Evolutionary conservation across 2,329 filamentous ascomycete genomes (phyloP).

Genomic region (Dryadomyces sulphureus): DNA sequence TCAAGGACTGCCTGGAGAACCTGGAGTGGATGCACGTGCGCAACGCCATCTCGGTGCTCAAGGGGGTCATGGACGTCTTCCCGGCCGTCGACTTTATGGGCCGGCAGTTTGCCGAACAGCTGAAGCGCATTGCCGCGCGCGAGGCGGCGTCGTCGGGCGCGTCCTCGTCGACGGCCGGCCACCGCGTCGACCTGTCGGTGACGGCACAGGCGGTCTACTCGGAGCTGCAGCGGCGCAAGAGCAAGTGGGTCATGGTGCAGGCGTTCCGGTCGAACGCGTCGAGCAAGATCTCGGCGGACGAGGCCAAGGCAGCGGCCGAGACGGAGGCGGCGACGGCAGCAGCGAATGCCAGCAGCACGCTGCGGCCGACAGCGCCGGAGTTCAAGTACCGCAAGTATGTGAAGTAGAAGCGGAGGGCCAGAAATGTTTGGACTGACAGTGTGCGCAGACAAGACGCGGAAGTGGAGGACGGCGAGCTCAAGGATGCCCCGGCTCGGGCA

Average conservation of each 20-base stretch:
- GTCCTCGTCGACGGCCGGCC: constrained; percentile 27
- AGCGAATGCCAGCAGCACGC: too few species aligned
- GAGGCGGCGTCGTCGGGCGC: constrained; percentile 29
- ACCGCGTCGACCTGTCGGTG: constrained; percentile 60
- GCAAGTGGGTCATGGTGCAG: constrained; percentile 60
- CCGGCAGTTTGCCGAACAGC: constrained; percentile 44
- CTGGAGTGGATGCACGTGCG: constrained; percentile 96
- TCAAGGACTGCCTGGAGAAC: constrained; percentile 68
- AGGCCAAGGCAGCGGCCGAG: constrained; percentile 8
- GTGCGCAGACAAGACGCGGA: constrained; percentile 19
- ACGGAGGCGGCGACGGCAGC: constrained; percentile 14
- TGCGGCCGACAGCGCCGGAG: constrained; percentile 45
- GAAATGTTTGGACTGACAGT: not conserved
- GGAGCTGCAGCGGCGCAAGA: constrained; percentile 50
- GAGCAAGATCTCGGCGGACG: constrained; percentile 6
- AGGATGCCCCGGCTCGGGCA: constrained; percentile 26
- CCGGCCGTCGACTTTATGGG: constrained; percentile 86
- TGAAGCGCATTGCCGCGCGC: constrained; percentile 50
- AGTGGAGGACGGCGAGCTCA: constrained; percentile 60
- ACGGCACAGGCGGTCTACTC: constrained; percentile 58
- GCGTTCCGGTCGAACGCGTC: constrained; percentile 49
- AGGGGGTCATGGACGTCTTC: constrained; percentile 66
- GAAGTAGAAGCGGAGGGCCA: not conserved
- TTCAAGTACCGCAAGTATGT: constrained; percentile 34
- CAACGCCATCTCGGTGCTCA: constrained; percentile 84